Base-by-base conservation (phyloP, 23 red algal species). In the Gracilaria domingensis region DNA sequence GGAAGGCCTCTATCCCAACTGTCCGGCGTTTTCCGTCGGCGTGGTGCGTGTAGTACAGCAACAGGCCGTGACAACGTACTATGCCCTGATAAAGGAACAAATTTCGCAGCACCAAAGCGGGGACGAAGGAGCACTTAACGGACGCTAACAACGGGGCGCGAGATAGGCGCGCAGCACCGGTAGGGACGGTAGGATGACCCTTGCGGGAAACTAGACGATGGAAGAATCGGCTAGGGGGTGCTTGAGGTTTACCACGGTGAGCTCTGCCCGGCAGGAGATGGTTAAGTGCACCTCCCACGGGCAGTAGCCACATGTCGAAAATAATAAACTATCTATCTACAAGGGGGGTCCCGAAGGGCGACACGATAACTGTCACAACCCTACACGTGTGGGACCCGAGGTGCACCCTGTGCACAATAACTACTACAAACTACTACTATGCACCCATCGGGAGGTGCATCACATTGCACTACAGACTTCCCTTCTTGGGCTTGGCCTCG, bases 211-310 rank as follows among this genome's bases (percentile, higher is more conserved):
- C 58, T 64, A 64, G 58, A 64, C 21, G 26, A 29, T n/a, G 23
- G 4, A n/a, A 64, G 26, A 26, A 64, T n/a, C 21, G 58, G 23
- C 58, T 64, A 64, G 6, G 4, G 58, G 58, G 58, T 64, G 58
- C 58, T 64, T 64, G 58, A 64, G 26, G 58, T 64, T 64, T 64
- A 64, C 58, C 58, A 64, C 58, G 14, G 14, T 64, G 58, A 64
- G 26, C 6, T 14, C 26, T n/a, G 58, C 23, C 58, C 21, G 58
- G 3, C 58, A 14, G 58, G 58, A 64, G 58, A 14, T 4, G 6
- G 6, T 16, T 64, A 64, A 64, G 58, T 64, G 14, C 58, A 29
- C 58, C 58, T 64, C 58, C 58, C 6, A 64, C n/a, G 23, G 58
- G 14, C 4, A 29, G 26, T 14, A 64, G 58, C 58, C 14, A 64